A percentile compares a stretch with the other conserved stretches of the same genome.
Evolutionary conservation across 352 stramenopile genomes (phyloP).

Genomic region (Globisporangium nunn): DNA sequence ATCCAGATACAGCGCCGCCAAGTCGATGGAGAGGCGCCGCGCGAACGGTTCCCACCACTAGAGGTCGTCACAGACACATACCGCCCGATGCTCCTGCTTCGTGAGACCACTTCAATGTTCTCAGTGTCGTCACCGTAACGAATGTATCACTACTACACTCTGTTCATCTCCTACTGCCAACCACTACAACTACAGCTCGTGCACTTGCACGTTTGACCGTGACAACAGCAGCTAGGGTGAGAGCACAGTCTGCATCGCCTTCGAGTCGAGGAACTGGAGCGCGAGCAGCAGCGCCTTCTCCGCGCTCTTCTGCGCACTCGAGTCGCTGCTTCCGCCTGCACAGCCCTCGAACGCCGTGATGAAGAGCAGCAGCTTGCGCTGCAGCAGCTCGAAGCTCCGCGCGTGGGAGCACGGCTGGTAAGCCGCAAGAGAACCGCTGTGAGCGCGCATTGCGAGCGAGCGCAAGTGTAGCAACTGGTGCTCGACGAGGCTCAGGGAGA

Average conservation of each 20-base stretch:
- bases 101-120: too few relatives aligned
- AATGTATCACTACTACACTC: too few relatives aligned
- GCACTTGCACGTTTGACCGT: too few relatives aligned
- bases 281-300: constrained; percentile 53
- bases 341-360: constrained; percentile 66
- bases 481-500: constrained; percentile 34
- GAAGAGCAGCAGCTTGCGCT: constrained; percentile 58
- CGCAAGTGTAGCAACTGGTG: constrained; percentile 41
- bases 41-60: not conserved
- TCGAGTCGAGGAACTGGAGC: constrained; percentile 31
- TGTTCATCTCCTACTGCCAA: too few relatives aligned
- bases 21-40: constrained; percentile 7
- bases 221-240: not conserved
- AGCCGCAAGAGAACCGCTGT: not conserved
- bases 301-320: constrained; percentile 31
- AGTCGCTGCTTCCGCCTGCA: constrained; percentile 12
- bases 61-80: too few relatives aligned
- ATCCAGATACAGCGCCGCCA: not conserved
- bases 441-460: not conserved
- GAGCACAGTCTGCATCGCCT: not conserved
- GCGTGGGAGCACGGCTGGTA: constrained; percentile 11
- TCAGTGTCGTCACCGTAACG: too few relatives aligned
- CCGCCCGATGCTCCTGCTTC: too few relatives aligned
- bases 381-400: constrained; percentile 33
- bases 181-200: too few relatives aligned